phyloP scores from a whole-genome alignment of 345 rosid species.

The Abelmoschus esculentus region DNA sequence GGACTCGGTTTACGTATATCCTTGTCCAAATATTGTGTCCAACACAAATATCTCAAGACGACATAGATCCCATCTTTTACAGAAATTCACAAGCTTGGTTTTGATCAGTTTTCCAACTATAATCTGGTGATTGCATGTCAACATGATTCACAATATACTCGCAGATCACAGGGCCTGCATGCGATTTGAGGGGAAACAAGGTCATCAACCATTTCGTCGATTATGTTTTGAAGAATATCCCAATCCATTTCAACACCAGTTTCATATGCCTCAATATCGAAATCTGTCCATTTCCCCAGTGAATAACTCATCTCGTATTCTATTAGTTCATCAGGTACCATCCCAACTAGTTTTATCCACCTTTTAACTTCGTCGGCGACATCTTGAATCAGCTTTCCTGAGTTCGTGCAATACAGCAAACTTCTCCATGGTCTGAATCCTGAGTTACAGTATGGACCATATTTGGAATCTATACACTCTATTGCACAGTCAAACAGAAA shows the following conservation, averaged over 20 bases:
- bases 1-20: too few species aligned
- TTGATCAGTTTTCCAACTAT: background rate
- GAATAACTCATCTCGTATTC: slow-evolving; percentile 52
- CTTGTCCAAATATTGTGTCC: too few species aligned
- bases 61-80: slow-evolving; percentile 9
- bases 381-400: slow-evolving; percentile 37
- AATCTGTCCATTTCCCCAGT: slow-evolving; percentile 65
- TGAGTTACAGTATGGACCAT: slow-evolving; percentile 22
- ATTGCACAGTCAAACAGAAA: slow-evolving; percentile 61
- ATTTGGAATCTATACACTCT: slow-evolving; percentile 58
- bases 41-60: background rate
- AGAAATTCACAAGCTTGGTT: background rate
- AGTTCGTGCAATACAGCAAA: slow-evolving; percentile 23
- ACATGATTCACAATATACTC: slow-evolving; percentile 9
- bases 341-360: slow-evolving; percentile 47
- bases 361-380: slow-evolving; percentile 51
- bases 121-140: background rate
- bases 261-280: slow-evolving; percentile 52
- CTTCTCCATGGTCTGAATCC: slow-evolving; percentile 48
- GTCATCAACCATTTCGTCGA: slow-evolving; percentile 56
- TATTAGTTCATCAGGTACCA: slow-evolving; percentile 50
- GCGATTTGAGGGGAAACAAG: slow-evolving; percentile 6
- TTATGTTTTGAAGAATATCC: slow-evolving; percentile 41
- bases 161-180: background rate
- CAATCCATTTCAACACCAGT: slow-evolving; percentile 45